Percentiles rank a stretch among this genome's conserved stretches.
phyloP scores from a whole-genome alignment of 441 rosid genomes.

The Adansonia madagascariensis region DNA sequence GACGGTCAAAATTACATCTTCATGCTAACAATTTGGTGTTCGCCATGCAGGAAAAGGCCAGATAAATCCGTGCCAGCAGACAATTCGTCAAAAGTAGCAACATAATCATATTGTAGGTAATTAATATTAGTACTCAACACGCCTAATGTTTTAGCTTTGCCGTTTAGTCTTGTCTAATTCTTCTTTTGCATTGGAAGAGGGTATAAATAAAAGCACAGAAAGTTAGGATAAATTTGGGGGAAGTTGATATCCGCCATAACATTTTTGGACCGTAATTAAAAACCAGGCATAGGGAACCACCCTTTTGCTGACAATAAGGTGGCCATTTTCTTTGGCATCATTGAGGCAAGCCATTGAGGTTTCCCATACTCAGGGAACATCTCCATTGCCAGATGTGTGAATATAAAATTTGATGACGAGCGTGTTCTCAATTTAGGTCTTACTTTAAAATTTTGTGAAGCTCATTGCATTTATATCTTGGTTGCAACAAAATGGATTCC shows the following conservation, averaged over 20 bases:
- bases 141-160: not conserved
- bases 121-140: not conserved
- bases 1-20: not conserved
- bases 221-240: not conserved
- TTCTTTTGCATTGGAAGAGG: not conserved
- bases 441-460: not conserved
- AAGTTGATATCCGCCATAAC: not conserved
- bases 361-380: not conserved
- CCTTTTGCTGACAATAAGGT: not conserved
- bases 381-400: not conserved
- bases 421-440: not conserved
- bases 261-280: not conserved
- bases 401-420: not conserved
- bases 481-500: not conserved
- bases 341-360: not conserved
- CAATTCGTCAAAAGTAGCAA: conserved; percentile 25
- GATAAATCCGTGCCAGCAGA: conserved; percentile 14
- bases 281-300: not conserved
- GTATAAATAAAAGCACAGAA: not conserved
- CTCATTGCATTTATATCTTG: not conserved
- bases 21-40: not conserved
- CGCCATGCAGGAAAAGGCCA: conserved; percentile 38
- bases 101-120: conserved; percentile 29
- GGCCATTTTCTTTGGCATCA: not conserved
- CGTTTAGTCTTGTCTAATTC: not conserved